A percentile compares a stretch with the other conserved stretches of the same genome.
phyloP scores from a whole-genome alignment of 108 stramenopile species.

The Stephanodiscus minutulus region DNA sequence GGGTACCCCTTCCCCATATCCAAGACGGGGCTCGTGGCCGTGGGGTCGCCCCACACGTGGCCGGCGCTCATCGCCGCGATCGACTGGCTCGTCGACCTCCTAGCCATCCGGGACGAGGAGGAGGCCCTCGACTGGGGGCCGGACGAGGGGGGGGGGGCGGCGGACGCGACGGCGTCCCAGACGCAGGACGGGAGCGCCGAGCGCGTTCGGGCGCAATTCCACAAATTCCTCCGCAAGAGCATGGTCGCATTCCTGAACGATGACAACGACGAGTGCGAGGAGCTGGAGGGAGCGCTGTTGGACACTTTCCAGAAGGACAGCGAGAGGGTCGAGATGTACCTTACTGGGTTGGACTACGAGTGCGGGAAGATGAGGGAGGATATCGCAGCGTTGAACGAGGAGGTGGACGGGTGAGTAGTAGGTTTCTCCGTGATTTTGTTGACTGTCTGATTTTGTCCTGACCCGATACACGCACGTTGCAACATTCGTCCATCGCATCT shows the following conservation, averaged over 20 bases:
- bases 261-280: conserved; percentile 74
- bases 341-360: conserved; percentile 69
- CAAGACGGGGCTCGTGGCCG: conserved; percentile 94
- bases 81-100: conserved; percentile 93
- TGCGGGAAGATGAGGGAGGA: conserved; percentile 62
- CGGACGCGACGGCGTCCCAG: conserved; percentile 27
- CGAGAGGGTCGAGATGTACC: conserved; percentile 61
- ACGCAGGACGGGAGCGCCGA: conserved; percentile 59
- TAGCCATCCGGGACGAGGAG: conserved; percentile 38
- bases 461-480: not conserved
- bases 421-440: not conserved
- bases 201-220: conserved; percentile 76
- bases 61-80: conserved; percentile 94
- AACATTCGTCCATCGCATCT: not conserved
- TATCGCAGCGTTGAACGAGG: conserved; percentile 56
- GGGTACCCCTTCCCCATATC: conserved; percentile 93
- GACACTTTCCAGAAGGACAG: conserved; percentile 75
- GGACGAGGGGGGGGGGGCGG: conserved; percentile 37
- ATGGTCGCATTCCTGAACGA: conserved; percentile 89
- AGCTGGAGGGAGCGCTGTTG: conserved; percentile 70
- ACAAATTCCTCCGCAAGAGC: conserved; percentile 74
- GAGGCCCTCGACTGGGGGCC: conserved; percentile 41
- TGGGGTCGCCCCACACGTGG: conserved; percentile 99
- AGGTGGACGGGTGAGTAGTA: conserved; percentile 78
- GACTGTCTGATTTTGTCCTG: not conserved